Conservation (phyloP, 2,329 filamentous ascomycete species). For the Phaeosphaeriaceae sp. region DNA sequence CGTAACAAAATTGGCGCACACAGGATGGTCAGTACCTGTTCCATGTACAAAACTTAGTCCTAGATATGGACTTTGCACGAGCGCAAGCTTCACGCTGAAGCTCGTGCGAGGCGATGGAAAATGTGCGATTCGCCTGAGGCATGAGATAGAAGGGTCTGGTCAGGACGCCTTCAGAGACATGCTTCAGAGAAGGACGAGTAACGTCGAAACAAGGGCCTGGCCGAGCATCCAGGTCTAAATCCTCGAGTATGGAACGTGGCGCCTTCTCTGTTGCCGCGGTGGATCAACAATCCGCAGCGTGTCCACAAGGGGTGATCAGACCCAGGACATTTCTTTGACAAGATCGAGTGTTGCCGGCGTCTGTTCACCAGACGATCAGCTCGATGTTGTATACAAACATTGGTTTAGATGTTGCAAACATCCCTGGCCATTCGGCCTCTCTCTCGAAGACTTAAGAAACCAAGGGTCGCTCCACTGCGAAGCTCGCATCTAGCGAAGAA, state of each 20-base stretch:
- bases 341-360: not conserved
- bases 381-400: not conserved
- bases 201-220: not conserved
- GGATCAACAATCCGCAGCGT: not conserved
- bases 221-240: not conserved
- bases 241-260: not conserved
- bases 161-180: not conserved
- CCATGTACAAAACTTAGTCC: slow-evolving; percentile 8
- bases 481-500: not conserved
- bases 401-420: not conserved
- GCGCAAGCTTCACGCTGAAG: slow-evolving; percentile 1
- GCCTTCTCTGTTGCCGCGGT: not conserved
- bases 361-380: not conserved
- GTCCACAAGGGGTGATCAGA: not conserved
- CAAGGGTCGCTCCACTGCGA: not conserved
- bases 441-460: not conserved
- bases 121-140: slow-evolving; percentile 4
- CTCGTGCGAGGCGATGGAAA: slow-evolving; percentile 9
- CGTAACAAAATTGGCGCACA: slow-evolving; percentile 18
- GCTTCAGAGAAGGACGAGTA: not conserved
- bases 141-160: not conserved
- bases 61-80: not conserved
- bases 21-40: slow-evolving; percentile 23
- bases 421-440: not conserved
- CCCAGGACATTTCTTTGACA: not conserved